Conservation (phyloP, 2,329 filamentous ascomycete genomes). For the Purpureocillium lavendulum region DNA sequence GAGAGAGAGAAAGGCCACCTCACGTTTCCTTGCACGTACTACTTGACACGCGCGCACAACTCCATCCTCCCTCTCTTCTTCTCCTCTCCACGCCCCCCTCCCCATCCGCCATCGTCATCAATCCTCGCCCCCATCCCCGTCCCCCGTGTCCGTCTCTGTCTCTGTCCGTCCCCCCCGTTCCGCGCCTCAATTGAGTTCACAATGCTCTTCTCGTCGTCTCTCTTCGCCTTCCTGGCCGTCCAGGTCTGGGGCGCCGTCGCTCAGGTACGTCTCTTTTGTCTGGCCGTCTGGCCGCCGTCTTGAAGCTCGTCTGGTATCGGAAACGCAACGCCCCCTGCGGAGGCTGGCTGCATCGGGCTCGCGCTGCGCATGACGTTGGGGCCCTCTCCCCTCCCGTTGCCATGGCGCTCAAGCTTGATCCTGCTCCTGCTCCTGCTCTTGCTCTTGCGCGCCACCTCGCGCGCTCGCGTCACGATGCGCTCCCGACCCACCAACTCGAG, state of each 20-base stretch:
- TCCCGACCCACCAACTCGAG: neutral
- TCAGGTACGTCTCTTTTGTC: constrained; percentile 44
- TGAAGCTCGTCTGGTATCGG: too few species aligned
- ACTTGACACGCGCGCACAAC: neutral
- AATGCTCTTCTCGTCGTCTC: constrained; percentile 70
- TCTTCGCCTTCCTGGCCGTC: constrained; percentile 63
- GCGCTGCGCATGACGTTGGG: neutral
- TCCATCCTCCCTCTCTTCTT: neutral
- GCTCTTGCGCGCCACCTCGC: too few species aligned
- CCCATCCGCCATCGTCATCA: too few species aligned
- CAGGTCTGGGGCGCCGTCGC: constrained; percentile 58
- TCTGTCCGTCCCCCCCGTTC: too few species aligned
- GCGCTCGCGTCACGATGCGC: neutral
- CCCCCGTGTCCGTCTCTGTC: neutral
- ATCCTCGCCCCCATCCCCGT: neutral
- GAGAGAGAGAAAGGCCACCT: too few species aligned
- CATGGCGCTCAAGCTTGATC: too few species aligned
- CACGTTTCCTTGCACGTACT: too few species aligned
- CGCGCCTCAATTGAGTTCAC: constrained; percentile 4
- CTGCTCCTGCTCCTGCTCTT: neutral
- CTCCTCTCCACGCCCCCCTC: neutral
- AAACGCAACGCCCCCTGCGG: too few species aligned
- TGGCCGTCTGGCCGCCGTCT: too few species aligned
- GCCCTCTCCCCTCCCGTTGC: too few species aligned
- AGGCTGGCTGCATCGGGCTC: too few species aligned